A percentile compares a stretch with the other conserved stretches of the same genome.
Conservation (phyloP, 1,284 basidiomycete species). For the Takashimella tepidaria region DNA sequence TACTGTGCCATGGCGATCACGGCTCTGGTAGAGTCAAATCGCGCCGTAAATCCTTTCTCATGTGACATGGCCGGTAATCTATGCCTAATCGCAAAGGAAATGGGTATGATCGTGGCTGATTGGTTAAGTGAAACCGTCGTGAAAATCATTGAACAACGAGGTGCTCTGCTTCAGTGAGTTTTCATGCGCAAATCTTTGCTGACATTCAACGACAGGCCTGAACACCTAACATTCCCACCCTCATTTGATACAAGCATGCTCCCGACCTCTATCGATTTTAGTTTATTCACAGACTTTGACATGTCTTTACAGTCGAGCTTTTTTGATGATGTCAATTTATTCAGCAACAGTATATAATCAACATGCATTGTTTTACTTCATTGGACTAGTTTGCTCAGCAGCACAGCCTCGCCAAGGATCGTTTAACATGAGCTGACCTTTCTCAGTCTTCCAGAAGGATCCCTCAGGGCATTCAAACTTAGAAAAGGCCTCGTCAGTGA, state of each 20-base stretch:
- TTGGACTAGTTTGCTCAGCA: conserved; percentile 20
- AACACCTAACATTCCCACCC: not conserved
- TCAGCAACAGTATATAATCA: conserved; percentile 2
- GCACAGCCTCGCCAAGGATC: conserved; percentile 24
- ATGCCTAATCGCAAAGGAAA: conserved; percentile 17
- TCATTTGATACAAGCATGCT: conserved; percentile 1
- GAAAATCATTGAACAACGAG: conserved; percentile 5
- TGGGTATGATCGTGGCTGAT: conserved; percentile 14
- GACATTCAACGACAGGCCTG: not conserved
- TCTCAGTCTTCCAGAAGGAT: conserved; percentile 23
- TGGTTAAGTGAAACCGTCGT: conserved; percentile 12
- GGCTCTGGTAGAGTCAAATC: conserved; percentile 18
- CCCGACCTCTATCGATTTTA: conserved; percentile 6
- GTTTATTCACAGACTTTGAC: conserved; percentile 12
- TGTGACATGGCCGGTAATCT: conserved; percentile 24
- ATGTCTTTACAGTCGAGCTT: conserved; percentile 16
- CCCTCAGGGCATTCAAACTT: conserved; percentile 23
- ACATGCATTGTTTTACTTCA: too few relatives aligned
- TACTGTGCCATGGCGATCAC: conserved; percentile 21
- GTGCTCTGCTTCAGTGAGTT: conserved; percentile 7
- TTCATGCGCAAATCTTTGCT: not conserved
- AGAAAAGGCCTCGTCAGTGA: conserved; percentile 21
- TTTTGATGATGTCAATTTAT: conserved; percentile 11
- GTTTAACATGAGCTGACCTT: conserved; percentile 24
- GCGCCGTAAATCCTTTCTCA: conserved; percentile 19